A percentile compares a stretch with the other conserved stretches of the same genome.
Conservation (phyloP, 2,329 filamentous ascomycete genomes). For the Cadophora sp. region DNA sequence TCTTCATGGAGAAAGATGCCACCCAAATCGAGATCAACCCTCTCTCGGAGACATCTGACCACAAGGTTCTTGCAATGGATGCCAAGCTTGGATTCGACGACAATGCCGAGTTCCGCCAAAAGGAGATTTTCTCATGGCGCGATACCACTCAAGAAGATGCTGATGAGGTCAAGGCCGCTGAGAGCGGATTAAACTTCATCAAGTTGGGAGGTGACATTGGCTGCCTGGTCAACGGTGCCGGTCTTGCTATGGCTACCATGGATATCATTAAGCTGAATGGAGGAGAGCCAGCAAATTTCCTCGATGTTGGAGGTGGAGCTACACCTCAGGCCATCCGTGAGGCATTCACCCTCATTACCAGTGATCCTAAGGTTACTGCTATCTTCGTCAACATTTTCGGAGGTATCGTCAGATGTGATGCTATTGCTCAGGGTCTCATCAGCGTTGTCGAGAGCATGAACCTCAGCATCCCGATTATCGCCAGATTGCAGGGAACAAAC, state of each 20-base stretch:
- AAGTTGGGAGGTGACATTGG: slow-evolving; percentile 99
- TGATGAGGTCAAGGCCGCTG: slow-evolving; percentile 95
- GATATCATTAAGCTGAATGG: slow-evolving; percentile 99
- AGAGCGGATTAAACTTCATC: slow-evolving; percentile 98
- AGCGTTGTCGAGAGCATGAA: slow-evolving; percentile 94
- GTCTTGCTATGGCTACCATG: slow-evolving; percentile 99
- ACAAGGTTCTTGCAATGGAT: slow-evolving; percentile 99
- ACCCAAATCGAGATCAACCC: slow-evolving; percentile 99
- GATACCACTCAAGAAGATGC: slow-evolving; percentile 95
- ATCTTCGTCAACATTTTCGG: slow-evolving; percentile 99
- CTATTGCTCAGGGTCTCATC: slow-evolving; percentile 95
- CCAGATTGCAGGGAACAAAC: slow-evolving; percentile 97
- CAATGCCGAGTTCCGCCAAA: slow-evolving; percentile 97
- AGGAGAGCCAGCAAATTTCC: slow-evolving; percentile 95
- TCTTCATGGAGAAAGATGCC: slow-evolving; percentile 97
- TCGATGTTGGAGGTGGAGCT: slow-evolving; percentile 97
- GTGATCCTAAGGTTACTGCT: slow-evolving; percentile 95
- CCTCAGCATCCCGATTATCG: slow-evolving; percentile 95
- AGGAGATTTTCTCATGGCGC: slow-evolving; percentile 93
- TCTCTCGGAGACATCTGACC: slow-evolving; percentile 95
- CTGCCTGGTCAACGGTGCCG: slow-evolving; percentile 98
- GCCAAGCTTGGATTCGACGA: slow-evolving; percentile 99
- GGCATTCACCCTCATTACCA: slow-evolving; percentile 98
- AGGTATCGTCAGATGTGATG: slow-evolving; percentile 97
- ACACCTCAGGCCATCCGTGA: slow-evolving; percentile 96